phyloP scores from a whole-genome alignment of 768 basidiomycete species.

The Phaeotremella skinneri region DNA sequence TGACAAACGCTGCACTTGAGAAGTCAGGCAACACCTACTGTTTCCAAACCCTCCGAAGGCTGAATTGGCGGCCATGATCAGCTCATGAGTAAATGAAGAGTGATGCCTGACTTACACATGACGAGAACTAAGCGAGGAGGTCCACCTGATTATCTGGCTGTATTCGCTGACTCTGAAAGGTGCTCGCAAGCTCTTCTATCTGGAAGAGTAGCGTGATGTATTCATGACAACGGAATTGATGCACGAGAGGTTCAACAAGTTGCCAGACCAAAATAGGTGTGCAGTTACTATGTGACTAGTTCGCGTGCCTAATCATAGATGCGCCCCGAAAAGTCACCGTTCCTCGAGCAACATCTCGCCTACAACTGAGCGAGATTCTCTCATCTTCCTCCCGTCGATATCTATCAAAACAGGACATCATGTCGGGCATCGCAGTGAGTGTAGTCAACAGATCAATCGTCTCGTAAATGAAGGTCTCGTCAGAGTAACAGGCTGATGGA shows the following conservation, averaged over 20 bases:
- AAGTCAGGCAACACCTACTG: no score
- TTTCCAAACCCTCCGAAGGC: slow-evolving; percentile 2
- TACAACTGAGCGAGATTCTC: no score
- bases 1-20: background rate
- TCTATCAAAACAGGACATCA: slow-evolving; percentile 13
- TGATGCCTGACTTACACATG: no score
- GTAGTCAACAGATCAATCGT: background rate
- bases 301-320: background rate
- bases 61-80: background rate
- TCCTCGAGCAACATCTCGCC: no score
- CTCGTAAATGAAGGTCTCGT: background rate
- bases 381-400: background rate
- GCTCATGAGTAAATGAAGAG: no score
- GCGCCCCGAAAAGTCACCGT: background rate
- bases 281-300: background rate
- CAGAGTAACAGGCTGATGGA: slow-evolving; percentile 6
- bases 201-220: no score
- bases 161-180: no score
- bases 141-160: no score
- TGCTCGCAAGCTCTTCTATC: no score
- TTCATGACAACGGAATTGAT: no score
- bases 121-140: no score
- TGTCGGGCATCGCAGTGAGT: slow-evolving; percentile 41
- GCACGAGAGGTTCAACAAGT: background rate
- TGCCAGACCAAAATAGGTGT: background rate